phyloP scores from a whole-genome alignment of 2,329 filamentous ascomycete genomes.

The Paecilomyces fulvus region DNA sequence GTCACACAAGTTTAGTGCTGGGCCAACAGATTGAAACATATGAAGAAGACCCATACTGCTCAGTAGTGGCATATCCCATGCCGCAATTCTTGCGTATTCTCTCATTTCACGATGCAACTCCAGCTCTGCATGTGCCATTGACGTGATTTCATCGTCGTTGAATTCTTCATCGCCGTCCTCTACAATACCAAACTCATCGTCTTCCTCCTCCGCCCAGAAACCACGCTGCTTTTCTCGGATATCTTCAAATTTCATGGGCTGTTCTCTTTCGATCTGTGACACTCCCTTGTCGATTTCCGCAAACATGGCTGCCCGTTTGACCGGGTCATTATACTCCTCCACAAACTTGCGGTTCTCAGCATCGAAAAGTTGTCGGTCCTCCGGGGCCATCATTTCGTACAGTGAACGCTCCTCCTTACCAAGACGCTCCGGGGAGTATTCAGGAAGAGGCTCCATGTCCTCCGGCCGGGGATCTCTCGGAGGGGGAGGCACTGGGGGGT shows the following conservation, averaged over 20 bases:
- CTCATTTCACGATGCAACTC: constrained; percentile 81
- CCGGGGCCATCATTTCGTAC: constrained; percentile 31
- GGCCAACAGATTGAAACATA: constrained; percentile 3
- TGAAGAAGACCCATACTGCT: constrained; percentile 53
- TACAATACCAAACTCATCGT: constrained; percentile 35
- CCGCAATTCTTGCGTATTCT: constrained; percentile 76
- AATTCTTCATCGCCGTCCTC: constrained; percentile 48
- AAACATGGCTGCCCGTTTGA: constrained; percentile 18
- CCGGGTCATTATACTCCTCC: constrained; percentile 29
- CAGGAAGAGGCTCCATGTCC: constrained; percentile 21
- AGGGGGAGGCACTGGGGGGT: constrained; percentile 21
- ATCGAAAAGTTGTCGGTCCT: constrained; percentile 29
- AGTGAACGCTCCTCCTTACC: constrained; percentile 25
- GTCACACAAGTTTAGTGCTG: constrained; percentile 8
- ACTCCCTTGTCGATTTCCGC: constrained; percentile 25
- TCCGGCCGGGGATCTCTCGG: constrained; percentile 20
- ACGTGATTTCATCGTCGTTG: constrained; percentile 75
- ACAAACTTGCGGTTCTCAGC: constrained; percentile 26
- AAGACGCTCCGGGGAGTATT: constrained; percentile 29
- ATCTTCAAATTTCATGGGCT: constrained; percentile 22
- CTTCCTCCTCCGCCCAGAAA: constrained; percentile 38
- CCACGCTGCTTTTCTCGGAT: constrained; percentile 17
- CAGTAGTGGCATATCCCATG: constrained; percentile 93
- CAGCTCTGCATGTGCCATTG: constrained; percentile 74
- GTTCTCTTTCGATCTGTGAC: constrained; percentile 22